A percentile compares a stretch with the other conserved stretches of the same genome.
Conservation (phyloP, 441 rosid genomes). For the Arabidopsis lyrata region DNA sequence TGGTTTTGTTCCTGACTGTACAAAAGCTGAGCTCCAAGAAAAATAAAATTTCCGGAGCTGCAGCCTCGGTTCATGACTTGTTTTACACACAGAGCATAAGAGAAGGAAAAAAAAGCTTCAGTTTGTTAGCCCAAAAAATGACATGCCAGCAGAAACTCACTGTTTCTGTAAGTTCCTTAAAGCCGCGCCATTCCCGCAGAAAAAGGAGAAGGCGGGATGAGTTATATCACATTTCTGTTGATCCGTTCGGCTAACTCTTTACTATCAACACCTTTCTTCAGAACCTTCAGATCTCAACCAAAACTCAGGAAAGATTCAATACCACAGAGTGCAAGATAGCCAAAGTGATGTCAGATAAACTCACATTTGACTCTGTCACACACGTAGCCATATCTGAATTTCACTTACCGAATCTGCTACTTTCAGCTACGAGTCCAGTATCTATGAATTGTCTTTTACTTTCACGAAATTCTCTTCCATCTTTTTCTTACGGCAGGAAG, state of each 20-base stretch:
- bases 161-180: constrained; percentile 40
- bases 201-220: constrained; percentile 44
- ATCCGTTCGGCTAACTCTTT: constrained; percentile 19
- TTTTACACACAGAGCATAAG: constrained; percentile 25
- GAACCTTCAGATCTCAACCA: constrained; percentile 43
- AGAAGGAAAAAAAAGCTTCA: background rate
- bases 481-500: constrained; percentile 14
- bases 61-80: constrained; percentile 34
- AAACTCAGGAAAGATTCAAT: constrained; percentile 17
- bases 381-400: constrained; percentile 30
- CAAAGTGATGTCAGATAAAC: constrained; percentile 38
- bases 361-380: constrained; percentile 40
- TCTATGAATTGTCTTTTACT: constrained; percentile 32
- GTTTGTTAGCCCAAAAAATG: constrained; percentile 32
- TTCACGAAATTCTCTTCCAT: constrained; percentile 26
- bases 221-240: constrained; percentile 34
- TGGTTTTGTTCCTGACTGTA: constrained; percentile 37
- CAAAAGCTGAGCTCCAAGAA: constrained; percentile 38
- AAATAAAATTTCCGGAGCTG: constrained; percentile 35
- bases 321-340: constrained; percentile 25
- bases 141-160: constrained; percentile 23
- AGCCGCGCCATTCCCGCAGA: constrained; percentile 39
- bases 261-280: constrained; percentile 31
- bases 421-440: constrained; percentile 22
- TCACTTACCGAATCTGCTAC: constrained; percentile 37